Percentiles rank a stretch among this genome's conserved stretches.
Conservation (phyloP, 2,329 filamentous ascomycete genomes). For the Stagonosporopsis cucurbitacearum region DNA sequence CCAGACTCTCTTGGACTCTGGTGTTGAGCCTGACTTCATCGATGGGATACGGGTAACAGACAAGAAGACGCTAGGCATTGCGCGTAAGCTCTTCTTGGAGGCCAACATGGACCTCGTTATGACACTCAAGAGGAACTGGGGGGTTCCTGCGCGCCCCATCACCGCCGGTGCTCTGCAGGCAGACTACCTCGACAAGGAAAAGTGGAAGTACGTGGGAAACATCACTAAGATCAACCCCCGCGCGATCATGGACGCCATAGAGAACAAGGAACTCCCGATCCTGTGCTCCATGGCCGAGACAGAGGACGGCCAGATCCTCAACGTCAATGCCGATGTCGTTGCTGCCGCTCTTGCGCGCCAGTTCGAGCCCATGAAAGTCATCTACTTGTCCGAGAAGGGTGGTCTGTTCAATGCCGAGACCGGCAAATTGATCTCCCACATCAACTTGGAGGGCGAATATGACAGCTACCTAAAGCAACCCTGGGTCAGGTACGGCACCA, state of each 20-base stretch:
- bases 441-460: slow-evolving; percentile 97
- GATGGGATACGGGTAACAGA: slow-evolving; percentile 96
- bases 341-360: slow-evolving; percentile 89
- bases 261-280: slow-evolving; percentile 85
- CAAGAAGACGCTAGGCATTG: slow-evolving; percentile 89
- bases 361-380: slow-evolving; percentile 93
- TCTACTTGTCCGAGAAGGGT: slow-evolving; percentile 98
- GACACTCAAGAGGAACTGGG: slow-evolving; percentile 80
- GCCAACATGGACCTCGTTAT: slow-evolving; percentile 94
- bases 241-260: slow-evolving; percentile 89
- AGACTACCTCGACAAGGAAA: slow-evolving; percentile 94
- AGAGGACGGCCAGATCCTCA: slow-evolving; percentile 87
- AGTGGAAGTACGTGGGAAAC: slow-evolving; percentile 94
- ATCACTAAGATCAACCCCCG: slow-evolving; percentile 90
- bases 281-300: slow-evolving; percentile 97
- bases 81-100: slow-evolving; percentile 89
- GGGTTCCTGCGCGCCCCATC: slow-evolving; percentile 86
- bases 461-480: slow-evolving; percentile 89
- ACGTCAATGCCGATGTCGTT: slow-evolving; percentile 97
- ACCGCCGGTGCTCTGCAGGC: slow-evolving; percentile 89
- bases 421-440: slow-evolving; percentile 94
- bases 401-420: slow-evolving; percentile 92
- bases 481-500: slow-evolving; percentile 94
- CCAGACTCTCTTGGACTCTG: slow-evolving; percentile 84
- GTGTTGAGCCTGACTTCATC: slow-evolving; percentile 93